Evolutionary conservation across 2,329 filamentous ascomycete genomes (phyloP), one percentile per base, ranked within the genome.

Genomic region (Cladosporium austrohemisphaericum): DNA sequence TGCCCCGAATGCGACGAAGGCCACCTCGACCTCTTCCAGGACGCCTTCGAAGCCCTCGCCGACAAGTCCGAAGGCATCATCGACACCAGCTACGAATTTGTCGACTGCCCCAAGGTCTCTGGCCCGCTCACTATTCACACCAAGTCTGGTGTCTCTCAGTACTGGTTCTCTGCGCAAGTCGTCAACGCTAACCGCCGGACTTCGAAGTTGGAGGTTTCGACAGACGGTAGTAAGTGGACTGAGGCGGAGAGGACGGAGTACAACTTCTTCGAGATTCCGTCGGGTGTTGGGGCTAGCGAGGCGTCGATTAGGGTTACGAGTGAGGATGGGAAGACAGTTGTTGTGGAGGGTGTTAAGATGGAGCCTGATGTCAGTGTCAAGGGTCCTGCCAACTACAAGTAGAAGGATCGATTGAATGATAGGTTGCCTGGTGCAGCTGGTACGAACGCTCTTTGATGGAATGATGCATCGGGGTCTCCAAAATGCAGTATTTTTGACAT

Each of bases 81-180:
- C 48, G 57, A 68, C 52, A 68, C 79, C 11, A 64, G 63, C 31
- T 81, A 76, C 75, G 62, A 71, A 28, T 71, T 72, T 52, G 71
- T 78, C 9, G 59, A 71, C 16, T 81, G 78, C 58, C 75, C 72
- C 35, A 37, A 38, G 13, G 76, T 80, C 58, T 70, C 70, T 40
- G 65, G 68, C 0, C 72, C 76, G 1, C 64, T 81, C 8, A 57
- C 69, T 37, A 68, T 81, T 19, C 72, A 75, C 63, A 78, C 77
- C 67, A 80, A 81, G 62, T 68, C 71, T 18, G 75, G 75, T 19
- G 72, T 74, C 3, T 76, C 73, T 4, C 60, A 65, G 23, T 72
- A 73, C 63, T 80, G 77, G 76, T 80, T 81, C 68, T 73, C 72
- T 40, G 81, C 82, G 73, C 83, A 86, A 64, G 80, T 85, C 35